Evolutionary conservation across 2,329 filamentous ascomycete genomes (phyloP), one percentile per base, ranked within the genome.

Genomic region (Diaporthe citrichinensis): DNA sequence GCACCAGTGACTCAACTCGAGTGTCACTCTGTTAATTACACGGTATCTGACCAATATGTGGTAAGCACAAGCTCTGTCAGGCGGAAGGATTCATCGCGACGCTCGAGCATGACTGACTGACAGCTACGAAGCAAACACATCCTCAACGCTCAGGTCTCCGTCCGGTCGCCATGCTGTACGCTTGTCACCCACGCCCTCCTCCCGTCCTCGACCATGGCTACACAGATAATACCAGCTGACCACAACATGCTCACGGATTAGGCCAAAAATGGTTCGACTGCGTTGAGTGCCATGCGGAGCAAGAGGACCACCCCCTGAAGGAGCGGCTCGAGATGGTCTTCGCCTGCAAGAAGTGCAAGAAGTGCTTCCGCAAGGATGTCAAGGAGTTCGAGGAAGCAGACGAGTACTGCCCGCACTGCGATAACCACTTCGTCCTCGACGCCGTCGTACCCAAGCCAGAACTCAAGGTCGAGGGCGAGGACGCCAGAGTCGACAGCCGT

Each of bases 241-340:
- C 46, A 20, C 39, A 10, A 3, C 20, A 25, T 73, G 23, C 36
- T 25, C n/a, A 51, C 55, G 31, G 5, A 58, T 41, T 80, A 96
- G 95, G 95, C 88, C 91, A 92, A 77, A 98, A 98, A 88, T 99
- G 97, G 97, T 99, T 98, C 87, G 97, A 99, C 88, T 99, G 97
- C 86, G 94, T 95, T 78, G 94, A 98, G 84, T 99, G 97, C 87
- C 97, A 99, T 86, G 87, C 87, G 72, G 97, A 99, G 84, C 88
- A 91, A 77, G 94, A 97, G 84, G 86, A 88, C 77, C 97, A 98
- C 84, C 86, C 90, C 51, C 92, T 99, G 31, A 86, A 91, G 72
- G 94, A 98, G 85, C 89, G 88, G 78, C 89, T 93, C 80, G 97
- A 99, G 82, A 98, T 99, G 95, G 91, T 88, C 51, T 98, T 99